These are phyloP conservation scores for Penicillium vulpinum DNA, from an alignment of 2,329 filamentous ascomycete genomes.

Conservation along the genomic window DNA sequence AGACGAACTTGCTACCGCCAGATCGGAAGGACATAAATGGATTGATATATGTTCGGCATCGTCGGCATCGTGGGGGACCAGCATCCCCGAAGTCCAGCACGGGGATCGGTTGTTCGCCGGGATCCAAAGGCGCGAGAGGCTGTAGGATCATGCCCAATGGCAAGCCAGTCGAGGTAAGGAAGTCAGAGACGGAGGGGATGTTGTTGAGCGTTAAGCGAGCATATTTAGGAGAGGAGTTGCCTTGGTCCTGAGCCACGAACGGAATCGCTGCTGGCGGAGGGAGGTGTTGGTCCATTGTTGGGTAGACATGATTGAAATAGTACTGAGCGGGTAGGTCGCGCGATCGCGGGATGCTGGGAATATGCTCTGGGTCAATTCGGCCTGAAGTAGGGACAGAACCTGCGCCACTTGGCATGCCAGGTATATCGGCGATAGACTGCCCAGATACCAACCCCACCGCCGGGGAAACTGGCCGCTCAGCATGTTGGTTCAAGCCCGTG, in stretches of 20 bases:
- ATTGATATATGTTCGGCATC: slow-evolving; percentile 96
- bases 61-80: slow-evolving; percentile 85
- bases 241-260: slow-evolving; percentile 93
- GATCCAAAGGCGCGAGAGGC: slow-evolving; percentile 77
- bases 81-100: slow-evolving; percentile 91
- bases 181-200: slow-evolving; percentile 80
- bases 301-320: slow-evolving; percentile 85
- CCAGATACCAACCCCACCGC: slow-evolving; percentile 27
- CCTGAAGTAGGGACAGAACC: slow-evolving; percentile 66
- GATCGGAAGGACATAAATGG: slow-evolving; percentile 97
- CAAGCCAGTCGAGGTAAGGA: slow-evolving; percentile 74
- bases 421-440: slow-evolving; percentile 25
- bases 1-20: slow-evolving; percentile 94
- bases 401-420: slow-evolving; percentile 44
- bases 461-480: slow-evolving; percentile 31
- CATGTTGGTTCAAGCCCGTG: slow-evolving; percentile 47
- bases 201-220: slow-evolving; percentile 89
- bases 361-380: slow-evolving; percentile 84
- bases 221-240: slow-evolving; percentile 93
- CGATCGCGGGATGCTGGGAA: slow-evolving; percentile 84
- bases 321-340: slow-evolving; percentile 80
- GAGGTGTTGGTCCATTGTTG: slow-evolving; percentile 91
- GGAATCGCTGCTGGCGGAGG: slow-evolving; percentile 85
- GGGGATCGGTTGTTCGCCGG: slow-evolving; percentile 83
- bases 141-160: slow-evolving; percentile 87